Evolutionary conservation across 345 rosid species (phyloP), one percentile per base, ranked within the genome.

Genomic region (Citrus glauca): DNA sequence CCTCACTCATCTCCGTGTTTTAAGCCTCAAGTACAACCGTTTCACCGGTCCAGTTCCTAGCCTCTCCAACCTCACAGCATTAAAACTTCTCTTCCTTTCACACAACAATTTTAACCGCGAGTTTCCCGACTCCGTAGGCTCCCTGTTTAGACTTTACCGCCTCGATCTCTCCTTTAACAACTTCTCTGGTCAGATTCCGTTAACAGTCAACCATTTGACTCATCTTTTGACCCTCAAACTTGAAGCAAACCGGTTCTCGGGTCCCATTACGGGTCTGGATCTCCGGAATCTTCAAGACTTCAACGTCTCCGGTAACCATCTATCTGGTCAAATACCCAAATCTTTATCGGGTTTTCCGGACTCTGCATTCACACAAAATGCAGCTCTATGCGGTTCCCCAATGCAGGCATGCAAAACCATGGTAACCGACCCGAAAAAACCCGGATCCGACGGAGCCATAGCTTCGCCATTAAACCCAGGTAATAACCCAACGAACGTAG

Each of bases 151-250:
- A 13, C 91, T 95, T 37, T 89, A 88, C 87, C 97, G 98, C 17
- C 87, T 95, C 68, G 97, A 93, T 87, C 94, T 95, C 82, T 92
- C 98, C 19, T 84, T 72, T 79, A 95, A 95, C 84, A 89, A 85
- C 84, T 84, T 95, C 75, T 87, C 93, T 68, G 96, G 98, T n/a
- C 77, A 80, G 81, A 69, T 95, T 69, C 97, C 96, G 16, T 42
- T 64, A 16, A 30, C 66, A 11, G 16, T 93, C 64, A 87, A 84
- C 79, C 86, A 60, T 24, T 87, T 91, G 86, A 85, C 92, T 14
- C 95, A 91, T 81, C 89, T 95, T 78, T 86, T 92, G 79, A 93
- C 98, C 65, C 90, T 92, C 24, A 89, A 94, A 74, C 85, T 93
- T 25, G 93, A 95, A 48, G 82, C 56, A 48, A 95, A 95, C 82